A percentile compares a stretch with the other conserved stretches of the same genome.
These are phyloP conservation scores for Candida buenavistaensis DNA, from an alignment of 1,139 yeast species.

Conservation along the genomic window DNA sequence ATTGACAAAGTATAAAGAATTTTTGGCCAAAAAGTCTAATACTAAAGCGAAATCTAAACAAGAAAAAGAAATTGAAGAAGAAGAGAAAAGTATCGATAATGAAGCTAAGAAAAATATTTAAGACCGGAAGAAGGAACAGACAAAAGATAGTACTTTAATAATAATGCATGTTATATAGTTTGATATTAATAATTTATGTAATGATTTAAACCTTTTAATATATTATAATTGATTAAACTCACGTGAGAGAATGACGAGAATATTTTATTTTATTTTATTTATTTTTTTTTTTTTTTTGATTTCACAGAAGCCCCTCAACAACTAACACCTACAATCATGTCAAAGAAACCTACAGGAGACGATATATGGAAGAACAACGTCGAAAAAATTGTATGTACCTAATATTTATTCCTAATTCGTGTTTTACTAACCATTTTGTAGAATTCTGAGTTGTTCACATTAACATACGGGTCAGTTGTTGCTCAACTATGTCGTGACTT, in stretches of 20 bases:
- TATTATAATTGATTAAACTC: too few species aligned
- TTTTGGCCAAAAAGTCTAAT: conserved; percentile 45
- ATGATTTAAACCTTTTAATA: too few species aligned
- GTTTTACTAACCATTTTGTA: conserved; percentile 22
- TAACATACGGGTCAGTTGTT: conserved; percentile 93
- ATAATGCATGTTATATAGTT: too few species aligned
- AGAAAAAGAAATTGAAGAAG: conserved; percentile 12
- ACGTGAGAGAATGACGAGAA: too few species aligned
- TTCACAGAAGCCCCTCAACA: background rate
- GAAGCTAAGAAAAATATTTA: conserved; percentile 13
- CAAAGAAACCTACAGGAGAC: conserved; percentile 51
- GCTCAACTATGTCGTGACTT: conserved; percentile 89
- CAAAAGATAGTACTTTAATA: too few species aligned
- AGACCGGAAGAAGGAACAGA: too few species aligned
- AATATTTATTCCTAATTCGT: too few species aligned
- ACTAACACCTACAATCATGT: conserved; percentile 9
- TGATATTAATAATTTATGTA: too few species aligned
- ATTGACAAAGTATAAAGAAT: conserved; percentile 60
- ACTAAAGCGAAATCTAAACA: conserved; percentile 12
- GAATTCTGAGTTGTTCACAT: conserved; percentile 89
- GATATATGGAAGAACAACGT: conserved; percentile 90
- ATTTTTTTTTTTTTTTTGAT: background rate
- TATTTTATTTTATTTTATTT: background rate
- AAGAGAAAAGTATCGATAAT: conserved; percentile 6
- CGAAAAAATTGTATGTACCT: conserved; percentile 78